Base-by-base conservation (phyloP, 2,329 filamentous ascomycete genomes). In the Bertia moriformis region DNA sequence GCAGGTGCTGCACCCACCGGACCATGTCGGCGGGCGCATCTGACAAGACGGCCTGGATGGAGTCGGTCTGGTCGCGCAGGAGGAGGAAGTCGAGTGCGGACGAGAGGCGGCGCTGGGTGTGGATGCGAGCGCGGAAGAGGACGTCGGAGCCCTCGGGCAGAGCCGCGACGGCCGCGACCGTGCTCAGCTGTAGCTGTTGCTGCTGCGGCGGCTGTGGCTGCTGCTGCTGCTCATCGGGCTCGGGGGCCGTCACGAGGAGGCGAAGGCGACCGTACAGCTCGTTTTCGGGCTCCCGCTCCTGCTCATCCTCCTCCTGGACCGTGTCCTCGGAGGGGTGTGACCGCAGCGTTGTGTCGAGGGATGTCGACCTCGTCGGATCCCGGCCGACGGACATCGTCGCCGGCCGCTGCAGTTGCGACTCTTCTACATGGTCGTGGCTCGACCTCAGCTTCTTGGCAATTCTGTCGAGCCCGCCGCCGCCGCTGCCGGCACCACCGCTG, bases 1-100 rank as follows among this genome's bases (percentile, higher is more conserved):
- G 77, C 37, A 94, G 65, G 53, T 85, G 85, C 58, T 93, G 83
- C 2, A 83, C 83, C 83, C 86, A 93, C 52, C 83, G 78, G 19
- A 94, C 68, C 69, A 94, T 89, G 49, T 82, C 57, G 47, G 54
- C 56, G 41, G 14, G 41, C 27, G 42, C 65, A 43, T 66, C 61
- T 18, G 74, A 65, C 30, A 95, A 64, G 2, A 94, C 83, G 44
- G 84, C 87, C 57, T 95, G 88, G 39, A 94, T 74, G 18, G 86
- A 91, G 46, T 73, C 69, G 12, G 83, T 77, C 59, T 88, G 82
- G 58, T 94, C 85, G 40, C 88, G 79, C 52, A 94, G 81, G 42
- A 93, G 72, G 32, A 94, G 63, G 58, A 94, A 94, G 49, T 87
- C 83, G 22, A 94, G 67, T 47, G 83, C 80, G 49, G 83, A 71